Base-by-base conservation (phyloP, 2,329 filamentous ascomycete species). In the Verticillium tricorpus region DNA sequence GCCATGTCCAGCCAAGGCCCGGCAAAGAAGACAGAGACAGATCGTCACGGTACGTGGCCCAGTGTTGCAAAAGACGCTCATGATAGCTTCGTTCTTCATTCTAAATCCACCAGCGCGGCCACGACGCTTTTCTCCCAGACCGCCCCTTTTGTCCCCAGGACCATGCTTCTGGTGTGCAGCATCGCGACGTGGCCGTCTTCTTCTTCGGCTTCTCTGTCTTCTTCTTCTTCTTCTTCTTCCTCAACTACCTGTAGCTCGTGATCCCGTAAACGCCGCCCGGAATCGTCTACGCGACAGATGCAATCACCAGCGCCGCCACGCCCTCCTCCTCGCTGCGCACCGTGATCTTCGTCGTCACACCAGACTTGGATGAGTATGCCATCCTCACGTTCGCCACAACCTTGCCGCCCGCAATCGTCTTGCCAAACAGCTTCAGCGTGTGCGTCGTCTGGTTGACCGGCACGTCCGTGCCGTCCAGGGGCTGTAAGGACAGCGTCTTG, bases 301-400 rank as follows among this genome's bases (percentile, higher is more conserved):
- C 91, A 73, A 97, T 85, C 64, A 98, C 87, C 75, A 96, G 82
- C 63, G 88, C 84, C 64, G 95, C 93, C 71, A 99, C 88, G 61
- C 92, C 92, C 73, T 95, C 92, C 78, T 99, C 95, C 76, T 99
- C 95, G 74, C 90, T 91, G 73, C 95, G 86, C 64, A 94, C 91
- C 59, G 89, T 91, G 69, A 99, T 92, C 85, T 98, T 98, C 71
- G 94, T 96, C 62, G 95, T 97, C 31, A 98, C 93, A 59, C 95
- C 95, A 58, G 89, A 89, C 84, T 96, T 97, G 70, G 90, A 88
- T 64, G 92, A 96, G 78, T 88, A 97, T 1, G 93, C 95, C 93
- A 99, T 97, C 77, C 93, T 87, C 66, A 98, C 87, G 67, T 87
- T 89, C 64, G 90, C 91, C 61, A 93, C 92, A 17, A 99, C 94